Evolutionary conservation across 352 stramenopile genomes (phyloP).

Genomic region (Pythium rhizo-oryzae): DNA sequence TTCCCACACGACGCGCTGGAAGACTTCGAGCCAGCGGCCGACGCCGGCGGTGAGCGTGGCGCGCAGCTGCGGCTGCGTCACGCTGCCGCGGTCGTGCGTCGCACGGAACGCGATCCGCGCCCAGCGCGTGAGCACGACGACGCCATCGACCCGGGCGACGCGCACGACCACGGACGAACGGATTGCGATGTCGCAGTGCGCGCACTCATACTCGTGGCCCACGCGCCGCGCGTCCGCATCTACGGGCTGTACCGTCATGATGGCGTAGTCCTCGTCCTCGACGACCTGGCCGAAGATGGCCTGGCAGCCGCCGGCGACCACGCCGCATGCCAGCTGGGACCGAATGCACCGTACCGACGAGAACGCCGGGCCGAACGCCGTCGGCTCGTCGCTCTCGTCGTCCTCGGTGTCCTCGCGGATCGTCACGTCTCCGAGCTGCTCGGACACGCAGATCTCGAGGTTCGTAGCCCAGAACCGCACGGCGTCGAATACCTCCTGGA

Average conservation of each 20-base stretch:
- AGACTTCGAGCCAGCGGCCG: slow-evolving; percentile 2
- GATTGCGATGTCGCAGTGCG: background rate
- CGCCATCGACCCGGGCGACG: background rate
- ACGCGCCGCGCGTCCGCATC: background rate
- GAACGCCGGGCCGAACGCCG: background rate
- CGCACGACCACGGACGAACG: background rate
- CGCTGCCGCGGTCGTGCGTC: too few species aligned
- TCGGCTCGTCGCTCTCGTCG: background rate
- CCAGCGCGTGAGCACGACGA: background rate
- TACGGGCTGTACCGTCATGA: background rate
- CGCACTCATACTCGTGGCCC: background rate
- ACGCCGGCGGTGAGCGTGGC: background rate
- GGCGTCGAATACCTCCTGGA: slow-evolving; percentile 1
- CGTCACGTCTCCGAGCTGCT: background rate
- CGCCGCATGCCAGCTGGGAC: background rate
- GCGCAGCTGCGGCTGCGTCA: background rate
- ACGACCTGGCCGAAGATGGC: slow-evolving; percentile 7
- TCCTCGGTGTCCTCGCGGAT: slow-evolving; percentile 12
- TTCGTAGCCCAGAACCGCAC: background rate
- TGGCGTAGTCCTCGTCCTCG: background rate
- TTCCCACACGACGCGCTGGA: slow-evolving; percentile 7
- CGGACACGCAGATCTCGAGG: slow-evolving; percentile 12
- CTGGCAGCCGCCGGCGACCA: background rate
- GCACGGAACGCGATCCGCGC: background rate
- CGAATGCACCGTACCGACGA: slow-evolving; percentile 9